Percentiles rank a stretch among this genome's conserved stretches.
phyloP scores from a whole-genome alignment of 108 stramenopile genomes.

The Epipyxis sp. region DNA sequence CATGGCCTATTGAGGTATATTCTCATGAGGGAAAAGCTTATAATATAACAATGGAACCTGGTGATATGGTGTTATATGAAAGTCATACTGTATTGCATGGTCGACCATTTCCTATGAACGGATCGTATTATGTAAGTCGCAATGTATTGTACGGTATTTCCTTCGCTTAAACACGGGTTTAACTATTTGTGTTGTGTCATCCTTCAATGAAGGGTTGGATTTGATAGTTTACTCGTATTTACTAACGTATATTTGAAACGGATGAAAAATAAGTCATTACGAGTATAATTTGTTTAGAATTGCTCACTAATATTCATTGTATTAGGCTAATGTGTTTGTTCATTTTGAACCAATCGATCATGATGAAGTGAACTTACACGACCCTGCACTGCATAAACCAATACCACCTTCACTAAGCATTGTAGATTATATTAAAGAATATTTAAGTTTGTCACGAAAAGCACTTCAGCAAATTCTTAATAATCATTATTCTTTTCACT shows the following conservation, averaged over 20 bases:
- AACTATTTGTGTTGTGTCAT: no score
- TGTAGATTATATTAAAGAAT: no score
- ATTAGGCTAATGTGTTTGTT: slow-evolving; percentile 72
- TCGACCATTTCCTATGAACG: slow-evolving; percentile 78
- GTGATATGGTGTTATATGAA: slow-evolving; percentile 87
- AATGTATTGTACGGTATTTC: no score
- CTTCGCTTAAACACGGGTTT: no score
- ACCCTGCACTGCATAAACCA: neutral
- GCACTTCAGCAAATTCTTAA: no score
- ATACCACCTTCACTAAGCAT: no score
- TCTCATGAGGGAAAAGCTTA: slow-evolving; percentile 75
- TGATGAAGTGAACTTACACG: neutral
- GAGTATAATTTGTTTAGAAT: neutral
- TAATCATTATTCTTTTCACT: no score
- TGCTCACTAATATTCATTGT: neutral
- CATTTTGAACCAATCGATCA: slow-evolving; percentile 70
- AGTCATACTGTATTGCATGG: slow-evolving; percentile 82
- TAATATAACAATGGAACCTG: slow-evolving; percentile 84
- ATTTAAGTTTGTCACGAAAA: no score
- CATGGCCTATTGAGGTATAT: slow-evolving; percentile 82
- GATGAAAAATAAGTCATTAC: no score
- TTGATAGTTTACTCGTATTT: no score
- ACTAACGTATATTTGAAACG: no score
- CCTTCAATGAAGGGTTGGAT: no score
- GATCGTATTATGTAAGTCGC: slow-evolving; percentile 55